These are phyloP conservation scores for Xylaria grammica DNA, from an alignment of 495 filamentous ascomycete species.

Conservation along the genomic window DNA sequence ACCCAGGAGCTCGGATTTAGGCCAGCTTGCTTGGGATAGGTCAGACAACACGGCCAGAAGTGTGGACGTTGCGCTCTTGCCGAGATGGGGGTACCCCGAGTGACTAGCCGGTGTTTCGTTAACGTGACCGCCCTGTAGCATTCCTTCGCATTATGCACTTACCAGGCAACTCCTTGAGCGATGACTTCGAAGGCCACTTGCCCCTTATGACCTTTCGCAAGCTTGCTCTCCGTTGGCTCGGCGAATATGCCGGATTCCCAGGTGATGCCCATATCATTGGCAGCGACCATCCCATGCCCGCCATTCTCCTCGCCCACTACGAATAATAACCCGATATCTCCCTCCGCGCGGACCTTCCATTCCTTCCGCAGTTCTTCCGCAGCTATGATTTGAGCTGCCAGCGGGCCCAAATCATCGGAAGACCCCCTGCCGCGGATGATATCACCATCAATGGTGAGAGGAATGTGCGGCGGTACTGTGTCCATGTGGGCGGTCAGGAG, in stretches of 20 bases:
- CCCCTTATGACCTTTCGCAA: constrained; percentile 77
- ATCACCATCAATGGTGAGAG: constrained; percentile 44
- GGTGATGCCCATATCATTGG: constrained; percentile 48
- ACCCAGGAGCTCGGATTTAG: constrained; percentile 68
- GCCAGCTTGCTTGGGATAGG: constrained; percentile 63
- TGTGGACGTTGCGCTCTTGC: constrained; percentile 68
- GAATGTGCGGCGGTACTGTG: constrained; percentile 61
- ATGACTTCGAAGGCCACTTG: constrained; percentile 63
- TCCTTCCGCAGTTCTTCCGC: constrained; percentile 57
- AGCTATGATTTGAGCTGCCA: constrained; percentile 69
- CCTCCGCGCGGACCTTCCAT: constrained; percentile 32
- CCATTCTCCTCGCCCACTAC: constrained; percentile 77
- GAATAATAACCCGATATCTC: constrained; percentile 66
- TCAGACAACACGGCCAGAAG: constrained; percentile 62
- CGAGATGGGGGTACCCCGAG: constrained; percentile 77
- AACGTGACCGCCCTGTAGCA: background rate
- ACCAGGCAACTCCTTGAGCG: constrained; percentile 64
- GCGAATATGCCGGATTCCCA: constrained; percentile 74
- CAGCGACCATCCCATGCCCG: constrained; percentile 70
- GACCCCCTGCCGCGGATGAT: constrained; percentile 68
- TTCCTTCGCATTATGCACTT: background rate
- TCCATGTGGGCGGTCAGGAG: constrained; percentile 63
- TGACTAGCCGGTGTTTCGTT: constrained; percentile 46
- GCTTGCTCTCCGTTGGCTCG: constrained; percentile 73
- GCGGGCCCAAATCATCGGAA: constrained; percentile 73